phyloP scores from a whole-genome alignment of 2,329 filamentous ascomycete genomes.

The Dactylellina parvicollis region DNA sequence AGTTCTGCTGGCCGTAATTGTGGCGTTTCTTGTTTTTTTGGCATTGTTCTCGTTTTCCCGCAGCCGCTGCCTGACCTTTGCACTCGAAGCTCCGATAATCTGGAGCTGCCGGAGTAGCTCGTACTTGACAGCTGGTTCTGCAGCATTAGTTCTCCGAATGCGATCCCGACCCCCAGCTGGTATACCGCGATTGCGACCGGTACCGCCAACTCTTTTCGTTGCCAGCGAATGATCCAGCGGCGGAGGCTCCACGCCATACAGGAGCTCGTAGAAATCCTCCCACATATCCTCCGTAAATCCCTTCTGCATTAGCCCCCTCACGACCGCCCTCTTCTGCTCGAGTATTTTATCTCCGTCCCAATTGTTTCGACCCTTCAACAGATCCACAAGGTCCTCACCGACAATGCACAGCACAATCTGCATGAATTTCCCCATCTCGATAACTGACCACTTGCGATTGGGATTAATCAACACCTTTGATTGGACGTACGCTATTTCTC shows the following conservation, averaged over 20 bases:
- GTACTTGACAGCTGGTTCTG: conserved; percentile 34
- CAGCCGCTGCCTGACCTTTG: conserved; percentile 8
- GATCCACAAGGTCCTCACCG: conserved; percentile 12
- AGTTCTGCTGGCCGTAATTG: conserved; percentile 3
- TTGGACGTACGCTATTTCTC: conserved; percentile 22
- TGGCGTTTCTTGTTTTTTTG: conserved; percentile 14
- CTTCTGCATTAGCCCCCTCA: conserved; percentile 16
- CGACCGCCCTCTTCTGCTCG: conserved; percentile 3
- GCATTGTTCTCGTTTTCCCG: conserved; percentile 12
- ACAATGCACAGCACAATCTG: conserved; percentile 30
- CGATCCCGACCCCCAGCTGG: conserved; percentile 5
- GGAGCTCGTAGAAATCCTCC: conserved; percentile 27
- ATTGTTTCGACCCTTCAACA: not conserved
- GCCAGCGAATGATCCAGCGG: not conserved
- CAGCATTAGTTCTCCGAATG: conserved; percentile 37
- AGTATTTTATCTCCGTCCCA: conserved; percentile 10
- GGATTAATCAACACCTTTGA: conserved; percentile 44
- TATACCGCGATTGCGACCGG: conserved; percentile 47
- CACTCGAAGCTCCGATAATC: conserved; percentile 12
- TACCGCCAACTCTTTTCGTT: not conserved
- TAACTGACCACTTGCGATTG: conserved; percentile 17
- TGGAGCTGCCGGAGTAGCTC: conserved; percentile 25
- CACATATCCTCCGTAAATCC: conserved; percentile 27
- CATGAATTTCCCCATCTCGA: conserved; percentile 30
- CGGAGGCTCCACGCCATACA: conserved; percentile 17